Evolutionary conservation across 1,139 yeast genomes (phyloP).

Genomic region (Pichia sp.): DNA sequence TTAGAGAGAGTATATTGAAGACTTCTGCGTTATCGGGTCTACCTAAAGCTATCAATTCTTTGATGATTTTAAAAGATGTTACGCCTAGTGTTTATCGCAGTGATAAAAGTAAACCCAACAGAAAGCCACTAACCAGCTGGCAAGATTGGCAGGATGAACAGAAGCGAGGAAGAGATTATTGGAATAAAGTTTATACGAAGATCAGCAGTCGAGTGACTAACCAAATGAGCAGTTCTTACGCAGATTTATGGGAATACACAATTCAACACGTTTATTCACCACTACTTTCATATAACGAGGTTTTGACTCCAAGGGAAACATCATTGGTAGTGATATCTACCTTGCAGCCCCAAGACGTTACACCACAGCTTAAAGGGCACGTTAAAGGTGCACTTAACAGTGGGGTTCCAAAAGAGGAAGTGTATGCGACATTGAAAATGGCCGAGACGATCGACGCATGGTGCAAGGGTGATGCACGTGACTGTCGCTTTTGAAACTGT

Average conservation of each 20-base stretch:
- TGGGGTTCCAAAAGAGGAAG: constrained; percentile 62
- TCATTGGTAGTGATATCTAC: constrained; percentile 72
- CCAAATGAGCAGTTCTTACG: constrained; percentile 69
- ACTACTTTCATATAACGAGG: constrained; percentile 56
- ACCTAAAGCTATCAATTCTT: constrained; percentile 76
- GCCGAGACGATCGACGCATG: constrained; percentile 27
- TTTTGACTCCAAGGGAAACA: constrained; percentile 62
- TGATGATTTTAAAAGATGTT: constrained; percentile 53
- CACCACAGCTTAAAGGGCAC: constrained; percentile 89
- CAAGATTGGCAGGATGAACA: constrained; percentile 20
- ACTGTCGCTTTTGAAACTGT: neutral
- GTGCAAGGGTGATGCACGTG: constrained; percentile 31
- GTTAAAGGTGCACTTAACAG: constrained; percentile 75
- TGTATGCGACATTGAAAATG: constrained; percentile 30
- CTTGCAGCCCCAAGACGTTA: constrained; percentile 89
- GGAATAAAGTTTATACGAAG: constrained; percentile 72
- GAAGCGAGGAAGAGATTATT: constrained; percentile 55
- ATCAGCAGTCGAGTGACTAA: constrained; percentile 57
- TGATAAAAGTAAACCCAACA: constrained; percentile 1
- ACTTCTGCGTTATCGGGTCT: constrained; percentile 73
- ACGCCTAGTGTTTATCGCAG: constrained; percentile 47
- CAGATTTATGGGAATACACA: constrained; percentile 74
- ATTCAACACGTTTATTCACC: constrained; percentile 73
- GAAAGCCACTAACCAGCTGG: constrained; percentile 10
- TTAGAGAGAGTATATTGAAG: constrained; percentile 72